Conservation (phyloP, 495 filamentous ascomycete genomes). For the Aspergillus nanangensis region DNA sequence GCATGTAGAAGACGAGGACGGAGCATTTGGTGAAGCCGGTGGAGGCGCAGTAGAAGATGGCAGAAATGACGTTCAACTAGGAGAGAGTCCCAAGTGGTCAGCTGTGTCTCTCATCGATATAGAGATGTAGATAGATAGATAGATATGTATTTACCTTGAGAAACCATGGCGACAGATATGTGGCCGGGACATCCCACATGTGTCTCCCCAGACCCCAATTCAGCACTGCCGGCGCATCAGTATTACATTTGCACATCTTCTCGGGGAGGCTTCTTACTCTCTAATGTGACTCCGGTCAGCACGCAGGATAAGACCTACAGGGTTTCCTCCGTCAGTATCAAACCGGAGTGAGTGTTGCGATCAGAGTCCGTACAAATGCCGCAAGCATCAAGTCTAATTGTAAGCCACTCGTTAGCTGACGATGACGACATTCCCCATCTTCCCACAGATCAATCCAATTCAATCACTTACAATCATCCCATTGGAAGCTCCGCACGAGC, state of each 20-base stretch:
- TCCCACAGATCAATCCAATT: too few species aligned
- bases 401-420: neutral
- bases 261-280: slow-evolving; percentile 16
- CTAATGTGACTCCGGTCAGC: slow-evolving; percentile 22
- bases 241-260: neutral
- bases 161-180: slow-evolving; percentile 10
- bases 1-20: slow-evolving; percentile 44
- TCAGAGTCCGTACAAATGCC: slow-evolving; percentile 22
- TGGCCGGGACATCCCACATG: slow-evolving; percentile 23
- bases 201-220: slow-evolving; percentile 29
- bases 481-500: slow-evolving; percentile 30
- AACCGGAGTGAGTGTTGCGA: too few species aligned
- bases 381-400: slow-evolving; percentile 24
- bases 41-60: slow-evolving; percentile 32
- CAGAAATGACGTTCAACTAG: slow-evolving; percentile 22
- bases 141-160: slow-evolving; percentile 18
- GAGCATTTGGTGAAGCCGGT: slow-evolving; percentile 39
- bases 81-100: neutral
- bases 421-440: too few species aligned
- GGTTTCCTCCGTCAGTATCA: neutral
- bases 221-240: slow-evolving; percentile 10
- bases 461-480: slow-evolving; percentile 37
- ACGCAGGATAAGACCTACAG: slow-evolving; percentile 18
- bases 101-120: neutral
- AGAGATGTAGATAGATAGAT: neutral